A percentile compares a stretch with the other conserved stretches of the same genome.
Evolutionary conservation across 305 asterid species (phyloP).

Genomic region (Ilex paraguariensis): DNA sequence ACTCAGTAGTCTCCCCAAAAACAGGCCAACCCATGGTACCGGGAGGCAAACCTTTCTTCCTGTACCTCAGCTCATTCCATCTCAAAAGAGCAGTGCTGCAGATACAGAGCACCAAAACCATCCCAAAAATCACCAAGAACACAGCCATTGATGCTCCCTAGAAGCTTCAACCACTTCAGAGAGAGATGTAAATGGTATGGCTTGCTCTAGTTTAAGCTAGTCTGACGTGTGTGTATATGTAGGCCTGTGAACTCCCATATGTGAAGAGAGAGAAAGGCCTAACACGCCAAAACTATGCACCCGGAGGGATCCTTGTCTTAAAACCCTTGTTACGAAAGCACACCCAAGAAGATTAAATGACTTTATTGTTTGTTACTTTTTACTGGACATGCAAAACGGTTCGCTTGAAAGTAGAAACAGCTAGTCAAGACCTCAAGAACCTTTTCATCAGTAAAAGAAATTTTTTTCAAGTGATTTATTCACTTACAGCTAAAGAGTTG

Average conservation of each 20-base stretch:
- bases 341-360: no score
- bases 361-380: no score
- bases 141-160: conserved; percentile 15
- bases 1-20: conserved; percentile 31
- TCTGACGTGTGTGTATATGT: not conserved
- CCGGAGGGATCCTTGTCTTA: no score
- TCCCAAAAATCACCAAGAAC: conserved; percentile 4
- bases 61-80: conserved; percentile 22
- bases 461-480: no score
- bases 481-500: no score
- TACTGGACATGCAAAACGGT: no score
- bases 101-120: not conserved
- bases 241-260: not conserved
- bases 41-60: not conserved
- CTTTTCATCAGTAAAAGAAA: not conserved
- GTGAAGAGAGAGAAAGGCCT: not conserved
- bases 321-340: no score
- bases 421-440: not conserved
- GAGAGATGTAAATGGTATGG: no score
- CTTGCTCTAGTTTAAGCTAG: not conserved
- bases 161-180: not conserved
- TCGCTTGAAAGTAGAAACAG: not conserved
- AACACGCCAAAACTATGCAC: not conserved
- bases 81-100: conserved; percentile 11
- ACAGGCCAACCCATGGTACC: conserved; percentile 33